Percentiles rank a stretch among this genome's conserved stretches.
phyloP scores from a whole-genome alignment of 2,329 filamentous ascomycete species.

The Metarhizium sp. region DNA sequence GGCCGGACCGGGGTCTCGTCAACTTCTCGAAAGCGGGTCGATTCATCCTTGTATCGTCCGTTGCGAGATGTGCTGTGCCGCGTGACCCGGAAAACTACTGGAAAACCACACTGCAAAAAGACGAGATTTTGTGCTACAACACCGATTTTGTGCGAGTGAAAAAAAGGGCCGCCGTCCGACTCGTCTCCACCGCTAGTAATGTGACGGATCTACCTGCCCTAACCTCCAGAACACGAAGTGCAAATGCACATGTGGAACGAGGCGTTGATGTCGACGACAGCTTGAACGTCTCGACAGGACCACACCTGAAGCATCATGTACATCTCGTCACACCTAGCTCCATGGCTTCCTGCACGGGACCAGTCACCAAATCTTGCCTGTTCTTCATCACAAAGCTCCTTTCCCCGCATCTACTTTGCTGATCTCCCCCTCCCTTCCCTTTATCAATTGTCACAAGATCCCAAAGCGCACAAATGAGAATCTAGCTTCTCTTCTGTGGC shows the following conservation, averaged over 20 bases:
- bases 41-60: constrained; percentile 1
- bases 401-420: neutral
- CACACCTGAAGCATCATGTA: neutral
- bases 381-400: constrained; percentile 2
- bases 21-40: constrained; percentile 9
- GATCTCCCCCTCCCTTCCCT: neutral
- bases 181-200: neutral
- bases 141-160: neutral
- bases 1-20: constrained; percentile 28
- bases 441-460: constrained; percentile 3
- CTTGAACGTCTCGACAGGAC: neutral
- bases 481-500: neutral
- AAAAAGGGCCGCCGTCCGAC: neutral
- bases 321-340: constrained; percentile 1
- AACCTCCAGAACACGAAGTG: neutral
- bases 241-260: neutral
- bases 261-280: neutral
- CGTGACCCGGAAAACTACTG: neutral
- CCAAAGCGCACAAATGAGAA: constrained; percentile 1
- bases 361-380: neutral
- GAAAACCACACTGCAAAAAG: neutral
- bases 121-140: neutral
- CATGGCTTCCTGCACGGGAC: neutral
- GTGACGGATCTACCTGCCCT: neutral
- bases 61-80: neutral